A percentile compares a stretch with the other conserved stretches of the same genome.
Conservation (phyloP, 257 asterid genomes). For the Euphrasia confusa region DNA sequence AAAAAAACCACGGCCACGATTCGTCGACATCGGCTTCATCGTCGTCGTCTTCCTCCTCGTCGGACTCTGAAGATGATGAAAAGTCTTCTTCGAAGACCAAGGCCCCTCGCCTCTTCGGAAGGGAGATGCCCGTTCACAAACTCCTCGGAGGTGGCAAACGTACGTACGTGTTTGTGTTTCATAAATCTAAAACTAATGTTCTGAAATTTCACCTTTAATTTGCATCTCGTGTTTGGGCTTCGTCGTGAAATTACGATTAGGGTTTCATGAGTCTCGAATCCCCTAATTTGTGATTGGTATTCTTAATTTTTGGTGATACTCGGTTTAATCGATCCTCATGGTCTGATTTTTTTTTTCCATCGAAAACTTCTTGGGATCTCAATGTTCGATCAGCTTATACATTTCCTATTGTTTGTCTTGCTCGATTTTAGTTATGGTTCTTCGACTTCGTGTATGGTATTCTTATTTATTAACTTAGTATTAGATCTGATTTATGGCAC, state of each 20-base stretch:
- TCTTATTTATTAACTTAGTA: too few relatives aligned
- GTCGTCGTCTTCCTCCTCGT: conserved; percentile 46
- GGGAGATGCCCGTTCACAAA: conserved; percentile 67
- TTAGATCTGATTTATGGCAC: not conserved
- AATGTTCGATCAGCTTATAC: not conserved
- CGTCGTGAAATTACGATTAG: not conserved
- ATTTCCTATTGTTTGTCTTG: not conserved
- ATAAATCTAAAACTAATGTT: not conserved
- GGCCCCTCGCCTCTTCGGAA: conserved; percentile 61
- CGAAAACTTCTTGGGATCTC: not conserved
- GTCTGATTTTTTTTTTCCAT: not conserved
- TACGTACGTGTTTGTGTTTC: conserved; percentile 21
- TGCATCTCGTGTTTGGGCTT: not conserved
- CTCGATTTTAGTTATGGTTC: not conserved
- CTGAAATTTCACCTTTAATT: not conserved
- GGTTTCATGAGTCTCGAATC: not conserved
- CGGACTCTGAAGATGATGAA: conserved; percentile 55
- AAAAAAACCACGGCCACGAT: conserved; percentile 38
- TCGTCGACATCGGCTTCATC: not conserved
- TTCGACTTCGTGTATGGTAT: not conserved
- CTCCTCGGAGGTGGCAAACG: conserved; percentile 83
- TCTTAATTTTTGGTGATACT: not conserved
- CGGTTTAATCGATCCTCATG: not conserved
- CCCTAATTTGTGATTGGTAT: not conserved
- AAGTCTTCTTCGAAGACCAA: conserved; percentile 44